Percentiles rank a stretch among this genome's conserved stretches.
These are phyloP conservation scores for Vaccinium corymbosum DNA, from an alignment of 148 eudicot genomes.

Conservation along the genomic window DNA sequence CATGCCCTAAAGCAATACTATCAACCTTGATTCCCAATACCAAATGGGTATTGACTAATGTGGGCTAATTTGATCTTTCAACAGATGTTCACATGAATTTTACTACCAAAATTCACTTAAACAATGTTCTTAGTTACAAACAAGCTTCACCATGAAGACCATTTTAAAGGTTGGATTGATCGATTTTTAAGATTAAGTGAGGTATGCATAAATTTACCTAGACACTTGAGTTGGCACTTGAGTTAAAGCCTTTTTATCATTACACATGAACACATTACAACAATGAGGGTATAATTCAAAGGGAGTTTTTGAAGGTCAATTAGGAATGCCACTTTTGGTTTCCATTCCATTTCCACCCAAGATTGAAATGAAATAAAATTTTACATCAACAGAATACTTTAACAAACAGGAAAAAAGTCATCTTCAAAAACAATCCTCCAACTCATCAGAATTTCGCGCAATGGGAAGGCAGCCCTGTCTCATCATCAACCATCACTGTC, in stretches of 20 bases:
- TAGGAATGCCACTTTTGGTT: slow-evolving; percentile 6
- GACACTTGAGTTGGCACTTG: too few species aligned
- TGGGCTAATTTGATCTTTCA: too few species aligned
- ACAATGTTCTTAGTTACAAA: too few species aligned
- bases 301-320: neutral
- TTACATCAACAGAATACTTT: neutral
- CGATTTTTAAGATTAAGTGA: too few species aligned
- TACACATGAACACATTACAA: neutral
- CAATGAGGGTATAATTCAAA: neutral
- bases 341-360: neutral
- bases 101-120: too few species aligned
- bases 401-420: neutral
- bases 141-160: too few species aligned
- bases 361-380: neutral
- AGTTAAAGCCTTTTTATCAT: neutral
- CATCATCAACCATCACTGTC: slow-evolving; percentile 55
- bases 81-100: too few species aligned
- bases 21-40: too few species aligned
- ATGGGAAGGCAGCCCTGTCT: slow-evolving; percentile 68
- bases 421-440: neutral
- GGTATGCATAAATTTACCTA: too few species aligned
- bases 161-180: too few species aligned
- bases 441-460: slow-evolving; percentile 60
- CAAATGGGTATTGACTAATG: too few species aligned
- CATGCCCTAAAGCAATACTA: too few species aligned